Percentiles rank a stretch among this genome's conserved stretches.
These are phyloP conservation scores for Aspergillus ustus DNA, from an alignment of 2,329 filamentous ascomycete genomes.

Conservation along the genomic window DNA sequence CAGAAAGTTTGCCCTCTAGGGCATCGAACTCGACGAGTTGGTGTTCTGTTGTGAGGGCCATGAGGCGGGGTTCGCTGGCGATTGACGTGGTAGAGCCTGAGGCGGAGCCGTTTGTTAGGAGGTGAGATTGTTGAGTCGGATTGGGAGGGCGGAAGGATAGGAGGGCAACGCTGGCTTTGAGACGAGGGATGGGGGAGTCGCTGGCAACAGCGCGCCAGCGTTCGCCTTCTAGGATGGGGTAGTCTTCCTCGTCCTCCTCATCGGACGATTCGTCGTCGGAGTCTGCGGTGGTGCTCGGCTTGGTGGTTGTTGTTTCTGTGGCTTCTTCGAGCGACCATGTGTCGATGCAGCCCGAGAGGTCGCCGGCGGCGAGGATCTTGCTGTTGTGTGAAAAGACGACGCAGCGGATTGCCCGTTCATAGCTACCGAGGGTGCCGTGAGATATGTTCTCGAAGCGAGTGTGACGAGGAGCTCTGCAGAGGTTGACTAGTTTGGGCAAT, in stretches of 20 bases:
- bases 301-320: slow-evolving; percentile 48
- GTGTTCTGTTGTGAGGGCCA: slow-evolving; percentile 67
- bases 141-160: slow-evolving; percentile 66
- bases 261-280: slow-evolving; percentile 55
- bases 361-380: slow-evolving; percentile 75
- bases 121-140: slow-evolving; percentile 21
- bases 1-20: slow-evolving; percentile 73
- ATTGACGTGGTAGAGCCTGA: slow-evolving; percentile 35
- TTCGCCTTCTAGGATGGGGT: slow-evolving; percentile 60
- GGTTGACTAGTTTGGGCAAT: slow-evolving; percentile 49
- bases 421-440: slow-evolving; percentile 73
- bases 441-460: slow-evolving; percentile 50
- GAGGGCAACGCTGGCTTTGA: slow-evolving; percentile 67
- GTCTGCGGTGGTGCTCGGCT: slow-evolving; percentile 50
- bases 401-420: slow-evolving; percentile 76
- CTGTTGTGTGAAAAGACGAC: slow-evolving; percentile 80
- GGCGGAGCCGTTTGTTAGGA: slow-evolving; percentile 49
- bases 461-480: slow-evolving; percentile 44
- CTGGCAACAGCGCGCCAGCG: slow-evolving; percentile 78
- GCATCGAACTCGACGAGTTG: slow-evolving; percentile 80
- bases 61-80: slow-evolving; percentile 57
- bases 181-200: slow-evolving; percentile 69
- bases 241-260: slow-evolving; percentile 50
- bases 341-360: slow-evolving; percentile 84
- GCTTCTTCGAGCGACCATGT: slow-evolving; percentile 74